Base-by-base conservation (phyloP, 140 eudicot species). In the Oenanthe javanica region DNA sequence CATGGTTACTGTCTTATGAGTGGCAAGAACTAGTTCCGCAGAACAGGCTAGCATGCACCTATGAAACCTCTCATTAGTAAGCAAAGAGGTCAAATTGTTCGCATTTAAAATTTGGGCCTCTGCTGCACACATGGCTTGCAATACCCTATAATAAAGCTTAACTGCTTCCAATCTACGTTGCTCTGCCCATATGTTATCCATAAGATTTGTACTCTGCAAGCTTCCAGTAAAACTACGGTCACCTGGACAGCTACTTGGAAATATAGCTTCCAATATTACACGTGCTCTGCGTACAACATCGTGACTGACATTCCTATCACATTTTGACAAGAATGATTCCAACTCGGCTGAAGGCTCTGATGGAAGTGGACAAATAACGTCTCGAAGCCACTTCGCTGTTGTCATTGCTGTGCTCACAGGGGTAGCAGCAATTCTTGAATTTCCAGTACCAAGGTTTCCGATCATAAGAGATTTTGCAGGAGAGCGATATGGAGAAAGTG, bases 391-490 rank as follows among this genome's bases (percentile, higher is more conserved):
- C 86, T 87, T 96, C 59, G 96, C 97, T 67, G 99, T 96, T 52
- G 97, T 93, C 98, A 96, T 91, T 77, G 97, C 98, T 52, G 97
- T 96, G 91, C 90, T 93, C 72, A 93, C 99, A 38, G 99, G 99
- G 31, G 97, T 93, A 64, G 93, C 85, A 76, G 86, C 79, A 72
- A 87, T 84, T 82, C 85, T 92, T 50, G 79, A 66, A 77, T 63
- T 75, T 36, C 85, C 79, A 83, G 84, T 49, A 79, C 77, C 76
- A 70, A 82, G 67, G 77, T 38, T 48, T 15, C 83, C 81, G 81
- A 76, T 88, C 21, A 57, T 13, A 67, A 61, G 86, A 38, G 86
- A 76, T 78, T 77, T 67, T 7, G 88, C 79, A 71, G 99, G 99
- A 82, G 99, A 96, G 21, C 94, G 89, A 78, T 11, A 85, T 9